These are phyloP conservation scores for Gymnopilus junonius DNA, from an alignment of 768 basidiomycete species.

Conservation along the genomic window DNA sequence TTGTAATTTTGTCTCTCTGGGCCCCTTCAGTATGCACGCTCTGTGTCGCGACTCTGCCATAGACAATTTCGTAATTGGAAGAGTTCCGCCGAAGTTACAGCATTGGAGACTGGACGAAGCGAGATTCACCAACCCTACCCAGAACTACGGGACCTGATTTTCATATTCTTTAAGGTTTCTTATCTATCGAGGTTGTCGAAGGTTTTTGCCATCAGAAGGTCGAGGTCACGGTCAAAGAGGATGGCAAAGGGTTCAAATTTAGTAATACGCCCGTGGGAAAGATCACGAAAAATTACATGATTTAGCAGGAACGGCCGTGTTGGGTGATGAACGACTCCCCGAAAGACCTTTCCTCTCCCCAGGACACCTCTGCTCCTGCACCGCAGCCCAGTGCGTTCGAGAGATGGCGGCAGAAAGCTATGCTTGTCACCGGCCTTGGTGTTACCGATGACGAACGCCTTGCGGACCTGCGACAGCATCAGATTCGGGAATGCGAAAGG, in stretches of 20 bases:
- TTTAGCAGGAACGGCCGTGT: slow-evolving; percentile 1
- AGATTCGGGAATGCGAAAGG: slow-evolving; percentile 61
- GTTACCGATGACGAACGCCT: slow-evolving; percentile 50
- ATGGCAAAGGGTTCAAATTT: background rate
- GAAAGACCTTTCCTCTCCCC: slow-evolving; percentile 18
- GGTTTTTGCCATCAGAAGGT: background rate
- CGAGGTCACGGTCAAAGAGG: background rate
- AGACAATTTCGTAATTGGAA: background rate
- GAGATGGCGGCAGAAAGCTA: slow-evolving; percentile 51
- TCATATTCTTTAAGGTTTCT: background rate
- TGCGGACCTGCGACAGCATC: slow-evolving; percentile 38
- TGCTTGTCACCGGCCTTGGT: slow-evolving; percentile 52
- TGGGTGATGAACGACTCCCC: slow-evolving; percentile 32
- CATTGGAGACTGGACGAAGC: background rate
- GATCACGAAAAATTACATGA: slow-evolving; percentile 12
- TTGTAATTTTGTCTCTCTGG: background rate
- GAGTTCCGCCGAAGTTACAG: slow-evolving; percentile 2
- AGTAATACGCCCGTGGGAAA: slow-evolving; percentile 19
- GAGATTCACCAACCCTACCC: background rate
- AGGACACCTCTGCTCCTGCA: slow-evolving; percentile 23
- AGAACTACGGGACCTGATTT: background rate
- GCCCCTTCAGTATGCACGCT: background rate
- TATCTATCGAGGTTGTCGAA: background rate
- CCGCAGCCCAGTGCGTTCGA: slow-evolving; percentile 45
- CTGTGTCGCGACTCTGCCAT: background rate